Base-by-base conservation (phyloP, 1,284 basidiomycete genomes). In the Cystobasidium sp. region DNA sequence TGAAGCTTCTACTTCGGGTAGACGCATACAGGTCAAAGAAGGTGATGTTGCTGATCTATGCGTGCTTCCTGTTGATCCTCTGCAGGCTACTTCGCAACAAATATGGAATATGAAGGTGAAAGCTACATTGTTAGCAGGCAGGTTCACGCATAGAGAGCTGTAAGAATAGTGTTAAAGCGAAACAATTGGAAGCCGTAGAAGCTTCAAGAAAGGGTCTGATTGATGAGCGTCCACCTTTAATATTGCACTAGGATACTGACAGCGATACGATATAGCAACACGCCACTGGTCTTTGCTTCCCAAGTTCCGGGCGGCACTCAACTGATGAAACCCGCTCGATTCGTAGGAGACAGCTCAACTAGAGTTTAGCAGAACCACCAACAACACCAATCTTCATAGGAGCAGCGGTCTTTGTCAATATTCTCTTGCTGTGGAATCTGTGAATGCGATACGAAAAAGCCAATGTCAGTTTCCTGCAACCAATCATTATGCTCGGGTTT, bases 61-160 rank as follows among this genome's bases (percentile, higher is more conserved):
- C 43, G 75, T 82, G 0, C 55, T 82, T 1, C 61, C 53, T 8
- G 24, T 46, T 3, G 76, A 82, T 68, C 81, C 81, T 7, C 67
- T 81, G 6, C 43, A 41, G 46, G 77, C 77, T 39, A 76, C 76
- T 51, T 80, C 79, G 4, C 71, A 76, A 14, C 78, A 78, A 6
- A 68, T 82, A 20, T 69, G 81, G 46, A 70, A 62, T 3, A 79
- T 81, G 75, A 37, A 77, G 53, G 79, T 80, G 4, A 68, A 56
- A n/a, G 81, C 77, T 2, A 82, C 82, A 0, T 78, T 82, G 79
- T 74, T 82, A 8, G 79, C 78, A 0, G 82, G 81, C 14, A 62
- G 77, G 6, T 81, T 80, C 78, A 82, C 81, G 49, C 64, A 66
- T 66, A 66, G 24, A 53, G 49, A 66, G 31, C 22, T 66, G 64